Percentiles rank a stretch among this genome's conserved stretches.
These are phyloP conservation scores for Agaricus subrufescens DNA, from an alignment of 768 basidiomycete species.

Conservation along the genomic window DNA sequence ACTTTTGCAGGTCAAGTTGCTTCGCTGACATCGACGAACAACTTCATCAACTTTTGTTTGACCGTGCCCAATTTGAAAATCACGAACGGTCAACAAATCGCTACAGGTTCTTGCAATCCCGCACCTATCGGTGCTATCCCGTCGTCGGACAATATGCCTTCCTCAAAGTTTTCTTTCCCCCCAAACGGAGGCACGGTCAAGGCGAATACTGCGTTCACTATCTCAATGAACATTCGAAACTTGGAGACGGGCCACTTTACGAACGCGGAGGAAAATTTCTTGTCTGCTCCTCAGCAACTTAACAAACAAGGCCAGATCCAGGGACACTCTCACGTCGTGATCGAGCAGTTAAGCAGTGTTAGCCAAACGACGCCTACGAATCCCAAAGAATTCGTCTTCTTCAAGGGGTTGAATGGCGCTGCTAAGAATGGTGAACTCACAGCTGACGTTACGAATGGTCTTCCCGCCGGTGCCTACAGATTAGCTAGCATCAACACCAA, in stretches of 20 bases:
- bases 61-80: slow-evolving; percentile 44
- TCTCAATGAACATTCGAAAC: slow-evolving; percentile 39
- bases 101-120: slow-evolving; percentile 56
- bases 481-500: slow-evolving; percentile 54
- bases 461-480: slow-evolving; percentile 56
- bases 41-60: slow-evolving; percentile 60
- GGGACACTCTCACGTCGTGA: slow-evolving; percentile 55
- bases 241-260: slow-evolving; percentile 50
- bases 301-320: slow-evolving; percentile 45
- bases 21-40: slow-evolving; percentile 53
- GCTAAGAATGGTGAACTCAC: slow-evolving; percentile 44
- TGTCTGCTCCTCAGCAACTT: slow-evolving; percentile 49
- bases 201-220: slow-evolving; percentile 45
- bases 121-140: slow-evolving; percentile 56
- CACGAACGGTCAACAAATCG: slow-evolving; percentile 51
- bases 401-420: slow-evolving; percentile 44
- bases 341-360: slow-evolving; percentile 41
- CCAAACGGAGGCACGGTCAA: slow-evolving; percentile 38
- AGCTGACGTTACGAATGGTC: slow-evolving; percentile 46
- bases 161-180: slow-evolving; percentile 45
- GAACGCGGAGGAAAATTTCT: slow-evolving; percentile 48
- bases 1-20: slow-evolving; percentile 42
- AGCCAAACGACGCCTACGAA: slow-evolving; percentile 41
- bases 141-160: slow-evolving; percentile 41
- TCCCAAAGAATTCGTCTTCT: slow-evolving; percentile 51